phyloP scores from a whole-genome alignment of 352 stramenopile genomes.

The Phytophthora sp. region DNA sequence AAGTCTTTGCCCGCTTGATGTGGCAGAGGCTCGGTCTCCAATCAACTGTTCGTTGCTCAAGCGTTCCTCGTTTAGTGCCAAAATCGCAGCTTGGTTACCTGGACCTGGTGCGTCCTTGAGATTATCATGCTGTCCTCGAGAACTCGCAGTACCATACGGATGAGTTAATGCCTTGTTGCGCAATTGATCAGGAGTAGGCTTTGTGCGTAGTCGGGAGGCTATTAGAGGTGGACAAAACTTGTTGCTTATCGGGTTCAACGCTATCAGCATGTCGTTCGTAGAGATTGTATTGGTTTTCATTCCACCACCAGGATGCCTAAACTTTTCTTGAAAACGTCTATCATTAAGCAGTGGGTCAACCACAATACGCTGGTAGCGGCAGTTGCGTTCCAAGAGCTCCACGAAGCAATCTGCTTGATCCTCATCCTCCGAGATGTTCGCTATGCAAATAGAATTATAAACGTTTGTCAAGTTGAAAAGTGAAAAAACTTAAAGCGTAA shows the following conservation, averaged over 20 bases:
- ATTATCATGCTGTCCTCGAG: not conserved
- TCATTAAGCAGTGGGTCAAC: slow-evolving; percentile 66
- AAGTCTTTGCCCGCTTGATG: slow-evolving; percentile 2
- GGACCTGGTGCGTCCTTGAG: not conserved
- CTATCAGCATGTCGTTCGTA: slow-evolving; percentile 39
- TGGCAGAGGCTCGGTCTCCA: not conserved
- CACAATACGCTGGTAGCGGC: slow-evolving; percentile 54
- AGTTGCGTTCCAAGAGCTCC: slow-evolving; percentile 62
- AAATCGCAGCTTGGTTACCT: slow-evolving; percentile 11
- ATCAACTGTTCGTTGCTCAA: not conserved
- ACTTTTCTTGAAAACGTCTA: slow-evolving; percentile 67
- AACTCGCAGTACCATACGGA: not conserved
- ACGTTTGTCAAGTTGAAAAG: not conserved
- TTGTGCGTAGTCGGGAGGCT: slow-evolving; percentile 48
- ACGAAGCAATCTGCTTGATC: slow-evolving; percentile 55
- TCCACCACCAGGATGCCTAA: slow-evolving; percentile 31
- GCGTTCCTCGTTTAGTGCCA: not conserved
- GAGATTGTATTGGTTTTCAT: slow-evolving; percentile 39
- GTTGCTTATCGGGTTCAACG: slow-evolving; percentile 53
- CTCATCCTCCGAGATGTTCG: slow-evolving; percentile 28
- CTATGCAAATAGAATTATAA: slow-evolving; percentile 1
- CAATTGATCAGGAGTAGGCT: not conserved
- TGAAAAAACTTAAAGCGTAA: not conserved
- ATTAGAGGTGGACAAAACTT: slow-evolving; percentile 63
- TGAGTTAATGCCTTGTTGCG: not conserved